Percentiles rank a stretch among this genome's conserved stretches.
phyloP scores from a whole-genome alignment of 257 asterid species.

The Coffea canephora region DNA sequence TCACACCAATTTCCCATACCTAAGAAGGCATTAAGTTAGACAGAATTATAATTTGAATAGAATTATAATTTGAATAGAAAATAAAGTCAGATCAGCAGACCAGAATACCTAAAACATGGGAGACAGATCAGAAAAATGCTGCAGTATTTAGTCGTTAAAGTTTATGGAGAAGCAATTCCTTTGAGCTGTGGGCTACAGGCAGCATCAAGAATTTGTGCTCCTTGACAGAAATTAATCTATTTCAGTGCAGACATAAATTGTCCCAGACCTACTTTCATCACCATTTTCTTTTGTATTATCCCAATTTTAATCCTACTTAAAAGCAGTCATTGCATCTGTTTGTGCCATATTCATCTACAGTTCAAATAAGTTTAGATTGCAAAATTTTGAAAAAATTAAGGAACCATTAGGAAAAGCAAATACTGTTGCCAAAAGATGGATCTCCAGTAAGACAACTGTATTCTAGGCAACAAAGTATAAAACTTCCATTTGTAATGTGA shows the following conservation, averaged over 20 bases:
- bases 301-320: not conserved
- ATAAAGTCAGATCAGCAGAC: not conserved
- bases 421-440: not conserved
- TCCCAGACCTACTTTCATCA: not conserved
- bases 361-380: not conserved
- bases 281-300: not conserved
- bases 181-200: not conserved
- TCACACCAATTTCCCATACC: constrained; percentile 80
- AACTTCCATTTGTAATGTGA: not conserved
- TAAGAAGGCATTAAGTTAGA: constrained; percentile 29
- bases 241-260: not conserved
- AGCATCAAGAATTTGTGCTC: not conserved
- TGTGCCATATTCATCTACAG: too few relatives aligned
- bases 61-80: not conserved
- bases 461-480: not conserved
- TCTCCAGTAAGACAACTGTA: not conserved
- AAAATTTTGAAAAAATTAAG: not conserved
- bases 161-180: not conserved
- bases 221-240: not conserved
- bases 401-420: not conserved
- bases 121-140: not conserved
- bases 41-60: not conserved
- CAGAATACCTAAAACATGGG: not conserved
- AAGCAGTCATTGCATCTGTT: not conserved
- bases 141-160: not conserved